Conservation (phyloP, 148 eudicot genomes). For the Nyssa sinensis region DNA sequence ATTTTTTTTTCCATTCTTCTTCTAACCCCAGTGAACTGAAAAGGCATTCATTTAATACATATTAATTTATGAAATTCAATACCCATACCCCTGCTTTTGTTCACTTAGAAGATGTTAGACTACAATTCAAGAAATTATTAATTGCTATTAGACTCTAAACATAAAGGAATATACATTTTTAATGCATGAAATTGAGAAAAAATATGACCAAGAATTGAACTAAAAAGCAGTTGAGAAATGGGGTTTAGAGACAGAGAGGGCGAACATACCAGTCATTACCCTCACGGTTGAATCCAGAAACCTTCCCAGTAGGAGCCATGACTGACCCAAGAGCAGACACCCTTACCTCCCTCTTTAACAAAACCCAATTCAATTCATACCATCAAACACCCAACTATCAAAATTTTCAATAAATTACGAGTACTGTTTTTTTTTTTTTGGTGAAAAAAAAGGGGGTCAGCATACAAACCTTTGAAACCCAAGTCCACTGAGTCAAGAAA, state of each 20-base stretch:
- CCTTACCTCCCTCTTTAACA: slow-evolving; percentile 6
- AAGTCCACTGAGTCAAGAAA: neutral
- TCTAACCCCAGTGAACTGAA: no score
- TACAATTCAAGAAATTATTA: neutral
- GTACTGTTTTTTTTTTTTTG: neutral
- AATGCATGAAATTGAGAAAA: neutral
- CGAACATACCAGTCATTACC: slow-evolving; percentile 68
- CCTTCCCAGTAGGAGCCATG: slow-evolving; percentile 73
- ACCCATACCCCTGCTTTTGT: neutral
- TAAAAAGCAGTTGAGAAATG: neutral
- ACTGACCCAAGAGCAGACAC: slow-evolving; percentile 11
- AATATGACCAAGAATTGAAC: slow-evolving; percentile 10
- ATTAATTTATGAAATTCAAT: no score
- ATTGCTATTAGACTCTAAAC: neutral
- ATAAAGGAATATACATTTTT: neutral
- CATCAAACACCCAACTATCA: slow-evolving; percentile 17
- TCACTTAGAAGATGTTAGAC: no score
- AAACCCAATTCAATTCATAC: slow-evolving; percentile 7
- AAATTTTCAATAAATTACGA: neutral
- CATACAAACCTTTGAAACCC: slow-evolving; percentile 10
- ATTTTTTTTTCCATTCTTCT: neutral
- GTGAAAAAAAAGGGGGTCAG: no score
- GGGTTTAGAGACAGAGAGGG: neutral
- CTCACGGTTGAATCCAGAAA: slow-evolving; percentile 59
- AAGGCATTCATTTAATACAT: neutral